These are phyloP conservation scores for Gelatoporia subvermispora DNA, from an alignment of 768 basidiomycete species.

Conservation along the genomic window DNA sequence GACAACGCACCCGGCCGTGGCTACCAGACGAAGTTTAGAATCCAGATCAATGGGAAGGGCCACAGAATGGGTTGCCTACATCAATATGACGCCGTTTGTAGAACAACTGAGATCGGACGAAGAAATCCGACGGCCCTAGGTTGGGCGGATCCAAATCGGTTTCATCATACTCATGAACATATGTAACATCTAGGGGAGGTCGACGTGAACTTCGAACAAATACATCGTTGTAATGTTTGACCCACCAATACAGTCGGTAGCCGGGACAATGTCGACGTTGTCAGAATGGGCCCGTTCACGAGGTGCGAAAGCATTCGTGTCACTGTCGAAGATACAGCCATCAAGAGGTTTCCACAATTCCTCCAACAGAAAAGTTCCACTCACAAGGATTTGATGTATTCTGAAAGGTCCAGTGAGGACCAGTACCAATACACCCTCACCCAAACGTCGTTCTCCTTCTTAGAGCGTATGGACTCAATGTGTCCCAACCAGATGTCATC, in stretches of 20 bases:
- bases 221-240: neutral
- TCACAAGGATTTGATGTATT: constrained; percentile 9
- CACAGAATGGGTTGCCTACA: neutral
- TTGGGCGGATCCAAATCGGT: constrained; percentile 8
- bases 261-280: constrained; percentile 1
- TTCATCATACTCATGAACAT: constrained; percentile 15
- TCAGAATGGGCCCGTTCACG: constrained; percentile 11
- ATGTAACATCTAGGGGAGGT: neutral
- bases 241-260: constrained; percentile 5
- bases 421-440: constrained; percentile 14
- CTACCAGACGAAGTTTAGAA: neutral
- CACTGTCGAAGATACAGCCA: neutral
- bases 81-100: constrained; percentile 1
- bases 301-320: constrained; percentile 4
- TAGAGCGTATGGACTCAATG: constrained; percentile 5
- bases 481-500: constrained; percentile 12
- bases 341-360: too few species aligned
- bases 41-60: neutral
- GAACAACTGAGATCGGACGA: constrained; percentile 2
- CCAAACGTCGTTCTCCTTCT: neutral
- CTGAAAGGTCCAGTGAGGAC: constrained; percentile 8
- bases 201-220: neutral
- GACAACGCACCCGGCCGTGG: constrained; percentile 2
- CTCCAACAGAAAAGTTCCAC: too few species aligned
- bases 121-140: constrained; percentile 7